Evolutionary conservation across 23 red algal genomes (phyloP).

Genomic region (Gracilaria domingensis): DNA sequence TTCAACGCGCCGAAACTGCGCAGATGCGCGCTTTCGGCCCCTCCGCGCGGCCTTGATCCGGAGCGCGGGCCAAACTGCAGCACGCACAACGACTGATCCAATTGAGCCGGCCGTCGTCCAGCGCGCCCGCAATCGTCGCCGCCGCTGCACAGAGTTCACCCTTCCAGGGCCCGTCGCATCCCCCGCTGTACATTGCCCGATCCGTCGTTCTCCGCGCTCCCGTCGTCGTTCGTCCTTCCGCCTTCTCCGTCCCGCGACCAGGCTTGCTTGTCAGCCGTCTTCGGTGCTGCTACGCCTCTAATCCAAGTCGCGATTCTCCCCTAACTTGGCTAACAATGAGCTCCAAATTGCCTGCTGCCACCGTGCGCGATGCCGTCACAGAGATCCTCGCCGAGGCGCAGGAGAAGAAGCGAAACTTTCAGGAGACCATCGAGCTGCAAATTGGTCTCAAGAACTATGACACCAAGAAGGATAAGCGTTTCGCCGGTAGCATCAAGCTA

Average conservation of each 20-base stretch:
- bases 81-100: neutral
- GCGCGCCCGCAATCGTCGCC: neutral
- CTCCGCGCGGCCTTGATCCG: neutral
- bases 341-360: conserved; percentile 85
- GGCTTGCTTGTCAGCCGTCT: neutral
- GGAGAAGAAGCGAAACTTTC: conserved; percentile 99
- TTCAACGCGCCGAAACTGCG: neutral
- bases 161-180: neutral
- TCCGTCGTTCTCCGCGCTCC: neutral
- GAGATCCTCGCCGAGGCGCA: conserved; percentile 87
- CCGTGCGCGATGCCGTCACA: conserved; percentile 85
- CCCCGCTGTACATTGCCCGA: neutral
- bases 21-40: neutral
- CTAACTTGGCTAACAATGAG: conserved; percentile 55
- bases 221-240: neutral
- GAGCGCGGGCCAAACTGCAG: neutral
- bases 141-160: neutral
- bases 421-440: conserved; percentile 99
- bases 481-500: conserved; percentile 92
- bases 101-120: conserved; percentile 15
- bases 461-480: conserved; percentile 99
- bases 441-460: conserved; percentile 99
- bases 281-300: neutral
- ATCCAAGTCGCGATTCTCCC: neutral
- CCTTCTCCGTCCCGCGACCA: neutral